Base-by-base conservation (phyloP, 2,329 filamentous ascomycete species). In the Penicillium occitanis region DNA sequence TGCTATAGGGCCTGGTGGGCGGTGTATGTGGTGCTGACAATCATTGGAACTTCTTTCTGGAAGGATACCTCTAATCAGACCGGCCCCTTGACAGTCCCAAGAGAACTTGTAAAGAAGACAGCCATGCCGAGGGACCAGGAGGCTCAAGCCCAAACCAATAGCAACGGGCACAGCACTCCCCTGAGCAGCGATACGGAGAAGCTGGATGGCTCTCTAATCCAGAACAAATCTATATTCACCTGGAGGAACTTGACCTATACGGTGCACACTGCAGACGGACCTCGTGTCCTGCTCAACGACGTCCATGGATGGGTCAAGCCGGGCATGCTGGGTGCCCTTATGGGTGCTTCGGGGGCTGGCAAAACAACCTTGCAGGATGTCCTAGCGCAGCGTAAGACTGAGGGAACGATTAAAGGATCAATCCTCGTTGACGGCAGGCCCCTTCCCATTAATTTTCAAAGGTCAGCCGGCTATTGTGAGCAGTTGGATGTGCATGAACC, bases 301-400 rank as follows among this genome's bases (percentile, higher is more conserved):
- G 86, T 93, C 57, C 87, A 84, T 66, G 91, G 91, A 0, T 93
- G 91, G 73, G 90, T 88, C 1, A 92, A 92, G 72, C 91, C 91
- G 0, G 91, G 91, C 7, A 82, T 90, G 67, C 86, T 95, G 80
- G 86, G 91, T 19, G 91, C 91, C 0, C 81, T 95, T 0, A 91
- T 94, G 82, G 91, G 92, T 30, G 89, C 90, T 0, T 91, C 87
- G 1, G 90, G 90, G 37, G 91, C 91, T 5, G 91, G 91, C 2
- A 95, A 95, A 77, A 80, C 78, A 0, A 94, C 91, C 0, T 81
- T 95, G 0, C 80, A 94, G 4, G 91, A 94, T 74, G 91, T 90
- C 0, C 78, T 90, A 2, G 88, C 90, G 0, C 90, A 92, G 70
- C 85, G 91, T 0, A 89, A 92, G 73, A 87, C 81, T 3, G 82